phyloP scores from a whole-genome alignment of 306 rosid genomes.

The Sindora glabra region DNA sequence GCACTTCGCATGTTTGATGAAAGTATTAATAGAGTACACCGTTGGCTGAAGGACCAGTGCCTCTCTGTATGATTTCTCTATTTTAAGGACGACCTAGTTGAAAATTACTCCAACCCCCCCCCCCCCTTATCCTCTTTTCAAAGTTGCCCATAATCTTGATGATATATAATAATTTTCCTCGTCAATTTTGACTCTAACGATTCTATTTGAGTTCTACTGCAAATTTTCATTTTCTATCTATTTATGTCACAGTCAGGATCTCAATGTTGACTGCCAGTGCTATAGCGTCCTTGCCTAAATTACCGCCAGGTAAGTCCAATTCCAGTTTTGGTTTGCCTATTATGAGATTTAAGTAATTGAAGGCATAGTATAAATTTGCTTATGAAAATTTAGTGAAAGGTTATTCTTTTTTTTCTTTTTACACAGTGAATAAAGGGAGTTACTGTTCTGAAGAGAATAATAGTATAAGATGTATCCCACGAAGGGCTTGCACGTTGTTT shows the following conservation, averaged over 20 bases:
- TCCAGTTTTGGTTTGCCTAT: neutral
- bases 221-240: neutral
- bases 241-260: slow-evolving; percentile 3
- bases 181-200: neutral
- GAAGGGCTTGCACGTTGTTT: neutral
- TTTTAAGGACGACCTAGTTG: too few species aligned
- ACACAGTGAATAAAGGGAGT: slow-evolving; percentile 24
- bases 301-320: slow-evolving; percentile 33
- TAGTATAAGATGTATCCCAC: slow-evolving; percentile 3
- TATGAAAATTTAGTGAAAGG: neutral
- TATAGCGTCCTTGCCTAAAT: slow-evolving; percentile 22
- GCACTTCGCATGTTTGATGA: too few species aligned
- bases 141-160: too few species aligned
- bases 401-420: slow-evolving; percentile 1
- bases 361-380: neutral
- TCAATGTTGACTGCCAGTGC: slow-evolving; percentile 28
- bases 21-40: too few species aligned
- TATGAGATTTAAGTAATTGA: neutral
- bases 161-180: slow-evolving; percentile 2
- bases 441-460: slow-evolving; percentile 5
- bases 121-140: too few species aligned
- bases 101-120: too few species aligned
- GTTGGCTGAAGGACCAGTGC: too few species aligned
- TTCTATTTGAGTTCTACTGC: neutral
- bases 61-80: too few species aligned